Evolutionary conservation across 208 protist species (phyloP).

Genomic region (Leishmania tropica): DNA sequence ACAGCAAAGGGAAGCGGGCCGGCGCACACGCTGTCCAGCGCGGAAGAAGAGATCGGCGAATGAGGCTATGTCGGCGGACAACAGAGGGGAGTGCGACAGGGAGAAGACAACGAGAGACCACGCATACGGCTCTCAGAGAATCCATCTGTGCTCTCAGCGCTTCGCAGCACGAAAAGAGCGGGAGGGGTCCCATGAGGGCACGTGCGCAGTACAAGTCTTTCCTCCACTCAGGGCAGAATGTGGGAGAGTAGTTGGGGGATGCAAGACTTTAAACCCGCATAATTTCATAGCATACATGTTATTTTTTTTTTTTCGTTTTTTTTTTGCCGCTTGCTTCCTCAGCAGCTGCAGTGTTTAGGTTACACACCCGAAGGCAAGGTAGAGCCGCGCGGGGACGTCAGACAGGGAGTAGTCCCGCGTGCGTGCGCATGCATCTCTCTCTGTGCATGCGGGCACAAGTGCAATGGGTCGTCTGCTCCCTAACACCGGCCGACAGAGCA

Average conservation of each 20-base stretch:
- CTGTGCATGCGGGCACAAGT: neutral
- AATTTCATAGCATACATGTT: neutral
- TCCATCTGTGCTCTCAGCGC: neutral
- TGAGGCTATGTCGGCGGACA: neutral
- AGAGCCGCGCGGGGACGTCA: neutral
- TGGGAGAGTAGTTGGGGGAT: neutral
- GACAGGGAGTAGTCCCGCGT: neutral
- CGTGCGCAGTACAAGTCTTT: no score
- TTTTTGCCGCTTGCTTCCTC: neutral
- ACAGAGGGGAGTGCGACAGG: neutral
- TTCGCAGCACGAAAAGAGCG: neutral
- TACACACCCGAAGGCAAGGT: no score
- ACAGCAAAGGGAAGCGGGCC: neutral
- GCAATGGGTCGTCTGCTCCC: neutral
- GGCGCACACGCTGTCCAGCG: neutral
- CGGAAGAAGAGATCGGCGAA: neutral
- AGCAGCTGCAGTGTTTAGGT: neutral
- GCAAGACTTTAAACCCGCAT: neutral
- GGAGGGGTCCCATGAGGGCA: no score
- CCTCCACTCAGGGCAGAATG: neutral
- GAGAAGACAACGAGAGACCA: neutral
- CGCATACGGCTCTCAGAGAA: neutral
- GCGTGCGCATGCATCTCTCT: neutral
- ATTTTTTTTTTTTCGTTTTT: neutral
- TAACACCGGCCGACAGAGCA: neutral